Base-by-base conservation (phyloP, 768 basidiomycete genomes). In the Trametes maxima region DNA sequence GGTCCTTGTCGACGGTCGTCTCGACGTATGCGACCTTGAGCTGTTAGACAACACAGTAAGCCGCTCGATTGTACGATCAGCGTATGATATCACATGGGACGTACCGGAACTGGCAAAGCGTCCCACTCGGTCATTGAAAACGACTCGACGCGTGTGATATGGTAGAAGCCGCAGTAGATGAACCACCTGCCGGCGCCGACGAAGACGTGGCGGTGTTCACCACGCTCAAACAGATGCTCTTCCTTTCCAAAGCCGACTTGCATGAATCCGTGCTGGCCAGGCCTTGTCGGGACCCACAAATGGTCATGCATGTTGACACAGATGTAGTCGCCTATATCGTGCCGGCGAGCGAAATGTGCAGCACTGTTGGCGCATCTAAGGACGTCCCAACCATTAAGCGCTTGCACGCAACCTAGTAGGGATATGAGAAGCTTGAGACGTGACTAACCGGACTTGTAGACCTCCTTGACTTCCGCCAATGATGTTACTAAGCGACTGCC, bases 231-330 rank as follows among this genome's bases (percentile, higher is more conserved):
- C 5, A 75, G 75, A 36, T 76, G 69, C 48, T 73, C 71, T 39
- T 84, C 82, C 46, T 54, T 56, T 10, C 79, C 79, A 54, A 83
- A 74, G 17, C 82, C 82, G 33, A 84, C 80, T 49, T 84, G 84
- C 72, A 85, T 80, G 63, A 77, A 85, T 3, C 83, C 83, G 59
- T 83, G 80, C 51, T 78, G 67, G 12, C 83, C 83, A 12, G 81
- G 80, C 1, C 52, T 65, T 11, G 72, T 69, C 2, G 83, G 83
- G 47, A 79, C 80, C 83, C 83, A 84, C 17, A 80, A 79, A 59
- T 84, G 83, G 45, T 79, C 77, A 47, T 79, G 76, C 12, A 81
- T 67, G 25, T 80, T 77, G 4, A 82, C 83, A 54, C 80, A 82
- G 3, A 84, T 65, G 35, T 81, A 82, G 24, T 75, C 78, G 12